phyloP scores from a whole-genome alignment of 192 early-diverging fungal species.

The Coemansia sp. region DNA sequence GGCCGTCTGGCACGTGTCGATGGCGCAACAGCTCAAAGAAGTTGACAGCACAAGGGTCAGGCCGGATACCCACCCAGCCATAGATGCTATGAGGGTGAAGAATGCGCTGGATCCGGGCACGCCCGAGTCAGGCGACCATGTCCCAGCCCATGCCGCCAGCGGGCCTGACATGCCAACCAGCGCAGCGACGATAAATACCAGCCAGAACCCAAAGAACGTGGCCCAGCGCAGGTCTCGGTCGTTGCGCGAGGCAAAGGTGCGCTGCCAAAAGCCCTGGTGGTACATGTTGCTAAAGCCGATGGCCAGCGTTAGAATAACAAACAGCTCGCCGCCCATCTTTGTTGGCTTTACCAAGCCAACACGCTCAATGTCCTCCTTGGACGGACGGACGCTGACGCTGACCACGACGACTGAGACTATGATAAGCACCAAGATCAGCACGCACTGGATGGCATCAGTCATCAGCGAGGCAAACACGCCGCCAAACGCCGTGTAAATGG shows the following conservation, averaged over 20 bases:
- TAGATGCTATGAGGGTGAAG: conserved; percentile 66
- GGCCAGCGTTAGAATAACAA: conserved; percentile 66
- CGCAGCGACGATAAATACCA: conserved; percentile 61
- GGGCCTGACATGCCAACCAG: conserved; percentile 68
- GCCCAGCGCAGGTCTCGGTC: conserved; percentile 65
- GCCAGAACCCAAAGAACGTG: conserved; percentile 60
- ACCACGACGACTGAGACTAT: conserved; percentile 60
- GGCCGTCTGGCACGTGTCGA: conserved; percentile 74
- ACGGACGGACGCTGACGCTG: conserved; percentile 60
- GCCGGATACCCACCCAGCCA: conserved; percentile 64
- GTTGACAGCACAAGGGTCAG: conserved; percentile 65
- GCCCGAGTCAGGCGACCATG: conserved; percentile 56
- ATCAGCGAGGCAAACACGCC: conserved; percentile 70
- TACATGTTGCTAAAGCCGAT: conserved; percentile 67
- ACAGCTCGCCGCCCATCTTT: conserved; percentile 67
- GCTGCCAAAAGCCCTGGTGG: conserved; percentile 77
- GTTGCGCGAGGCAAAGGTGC: conserved; percentile 69
- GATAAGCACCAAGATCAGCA: conserved; percentile 62
- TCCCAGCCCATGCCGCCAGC: conserved; percentile 68
- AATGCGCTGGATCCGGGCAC: conserved; percentile 64
- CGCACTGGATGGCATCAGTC: conserved; percentile 66
- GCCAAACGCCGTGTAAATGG: conserved; percentile 71
- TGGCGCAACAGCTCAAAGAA: conserved; percentile 67
- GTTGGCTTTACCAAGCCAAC: conserved; percentile 63
- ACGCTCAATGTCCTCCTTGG: conserved; percentile 56